Percentiles rank a stretch among this genome's conserved stretches.
Conservation (phyloP, 2,329 filamentous ascomycete species). For the Torrubiellomyces zombiae region DNA sequence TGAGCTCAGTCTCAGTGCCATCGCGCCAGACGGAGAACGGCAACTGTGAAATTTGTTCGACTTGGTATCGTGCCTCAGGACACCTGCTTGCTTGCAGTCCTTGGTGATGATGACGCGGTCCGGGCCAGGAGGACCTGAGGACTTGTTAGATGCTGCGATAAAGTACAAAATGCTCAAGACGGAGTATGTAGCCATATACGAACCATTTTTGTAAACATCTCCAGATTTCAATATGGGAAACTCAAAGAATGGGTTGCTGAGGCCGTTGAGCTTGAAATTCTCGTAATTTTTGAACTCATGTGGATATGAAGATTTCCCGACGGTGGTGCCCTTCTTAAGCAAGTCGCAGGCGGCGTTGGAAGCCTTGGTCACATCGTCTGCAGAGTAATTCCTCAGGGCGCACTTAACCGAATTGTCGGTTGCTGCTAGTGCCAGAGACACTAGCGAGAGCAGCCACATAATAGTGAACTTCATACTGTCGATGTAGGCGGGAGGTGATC, state of each 20-base stretch:
- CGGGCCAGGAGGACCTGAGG: conserved; percentile 39
- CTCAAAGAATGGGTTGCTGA: conserved; percentile 43
- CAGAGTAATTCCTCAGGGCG: conserved; percentile 30
- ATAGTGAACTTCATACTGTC: no score
- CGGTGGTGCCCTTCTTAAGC: conserved; percentile 21
- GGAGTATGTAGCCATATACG: conserved; percentile 7
- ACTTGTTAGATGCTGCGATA: conserved; percentile 1
- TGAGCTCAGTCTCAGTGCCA: no score
- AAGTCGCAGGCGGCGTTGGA: conserved; percentile 32
- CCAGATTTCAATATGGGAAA: conserved; percentile 37
- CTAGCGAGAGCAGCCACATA: conserved; percentile 5
- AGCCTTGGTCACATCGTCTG: conserved; percentile 30
- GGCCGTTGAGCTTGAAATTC: conserved; percentile 39
- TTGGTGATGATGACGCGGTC: conserved; percentile 47
- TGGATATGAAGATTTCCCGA: conserved; percentile 28
- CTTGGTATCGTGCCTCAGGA: conserved; percentile 49
- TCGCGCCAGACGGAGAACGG: no score
- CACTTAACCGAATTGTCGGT: conserved; percentile 24
- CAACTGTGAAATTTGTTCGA: no score
- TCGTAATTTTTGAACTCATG: conserved; percentile 46
- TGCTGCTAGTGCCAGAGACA: conserved; percentile 4
- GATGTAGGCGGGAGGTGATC: no score
- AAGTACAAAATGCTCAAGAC: not conserved
- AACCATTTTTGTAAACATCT: conserved; percentile 38
- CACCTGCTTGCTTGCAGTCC: conserved; percentile 34